Conservation (phyloP, 108 stramenopile species). For the Stephanodiscus triporus region DNA sequence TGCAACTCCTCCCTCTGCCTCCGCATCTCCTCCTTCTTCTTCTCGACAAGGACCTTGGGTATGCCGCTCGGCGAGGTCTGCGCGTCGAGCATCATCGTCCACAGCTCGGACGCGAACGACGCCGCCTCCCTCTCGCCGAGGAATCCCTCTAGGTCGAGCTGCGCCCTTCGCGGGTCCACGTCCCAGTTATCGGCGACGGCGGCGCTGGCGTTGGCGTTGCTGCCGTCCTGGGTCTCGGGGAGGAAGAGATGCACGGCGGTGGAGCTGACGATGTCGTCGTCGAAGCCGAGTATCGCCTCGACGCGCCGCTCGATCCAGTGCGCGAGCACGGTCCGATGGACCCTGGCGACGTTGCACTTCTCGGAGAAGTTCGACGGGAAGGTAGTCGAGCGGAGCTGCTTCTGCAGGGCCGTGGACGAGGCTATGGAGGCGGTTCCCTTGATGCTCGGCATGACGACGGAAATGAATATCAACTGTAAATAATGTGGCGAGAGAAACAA, state of each 20-base stretch:
- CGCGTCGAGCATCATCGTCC: constrained; percentile 84
- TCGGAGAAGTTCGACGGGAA: constrained; percentile 76
- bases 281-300: constrained; percentile 75
- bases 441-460: constrained; percentile 80
- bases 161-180: constrained; percentile 77
- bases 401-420: constrained; percentile 63
- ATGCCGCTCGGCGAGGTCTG: constrained; percentile 65
- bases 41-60: constrained; percentile 72
- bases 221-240: constrained; percentile 42
- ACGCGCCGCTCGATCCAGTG: constrained; percentile 83
- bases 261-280: constrained; percentile 85
- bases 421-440: constrained; percentile 86
- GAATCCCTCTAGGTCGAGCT: constrained; percentile 83
- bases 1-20: constrained; percentile 28
- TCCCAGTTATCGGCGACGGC: constrained; percentile 10
- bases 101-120: constrained; percentile 70
- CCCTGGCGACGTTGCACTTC: constrained; percentile 53
- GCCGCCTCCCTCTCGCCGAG: constrained; percentile 79
- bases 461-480: no score
- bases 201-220: neutral
- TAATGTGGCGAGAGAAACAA: neutral
- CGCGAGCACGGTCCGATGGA: constrained; percentile 72
- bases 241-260: constrained; percentile 86
- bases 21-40: constrained; percentile 83
- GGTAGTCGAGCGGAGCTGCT: constrained; percentile 71